These are phyloP conservation scores for Microsporum canis DNA, from an alignment of 2,329 filamentous ascomycete species.

Conservation along the genomic window DNA sequence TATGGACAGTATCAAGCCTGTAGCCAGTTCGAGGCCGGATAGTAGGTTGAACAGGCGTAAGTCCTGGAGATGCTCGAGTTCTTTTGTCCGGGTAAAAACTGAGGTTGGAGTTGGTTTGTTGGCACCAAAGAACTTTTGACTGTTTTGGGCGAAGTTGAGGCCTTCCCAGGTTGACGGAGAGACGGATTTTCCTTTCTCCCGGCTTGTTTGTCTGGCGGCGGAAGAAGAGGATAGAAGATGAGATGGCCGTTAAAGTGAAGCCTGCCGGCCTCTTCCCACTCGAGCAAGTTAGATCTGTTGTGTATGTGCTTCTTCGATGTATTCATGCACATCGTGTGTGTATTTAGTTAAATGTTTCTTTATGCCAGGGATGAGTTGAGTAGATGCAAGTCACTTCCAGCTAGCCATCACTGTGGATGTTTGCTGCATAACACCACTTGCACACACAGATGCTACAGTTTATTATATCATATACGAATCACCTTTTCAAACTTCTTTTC, in stretches of 20 bases:
- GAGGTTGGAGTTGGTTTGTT: background rate
- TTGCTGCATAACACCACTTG: background rate
- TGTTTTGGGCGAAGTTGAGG: background rate
- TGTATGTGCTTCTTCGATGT: no score
- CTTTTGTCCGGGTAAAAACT: background rate
- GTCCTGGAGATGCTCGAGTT: background rate
- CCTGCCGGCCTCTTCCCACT: background rate
- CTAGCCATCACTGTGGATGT: background rate
- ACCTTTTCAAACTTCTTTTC: background rate
- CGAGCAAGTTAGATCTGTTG: no score
- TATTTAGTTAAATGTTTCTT: no score
- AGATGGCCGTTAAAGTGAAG: background rate
- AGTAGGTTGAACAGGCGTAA: background rate
- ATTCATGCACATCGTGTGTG: no score
- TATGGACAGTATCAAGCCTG: background rate
- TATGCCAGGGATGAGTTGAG: no score
- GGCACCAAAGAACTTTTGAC: background rate
- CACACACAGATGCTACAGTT: background rate
- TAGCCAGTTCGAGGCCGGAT: background rate
- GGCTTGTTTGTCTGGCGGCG: background rate
- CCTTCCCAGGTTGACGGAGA: background rate
- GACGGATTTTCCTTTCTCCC: background rate
- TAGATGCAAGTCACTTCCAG: background rate
- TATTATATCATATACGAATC: background rate
- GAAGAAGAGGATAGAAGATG: background rate